Evolutionary conservation across 1,139 yeast species (phyloP).

Genomic region (Taphrina flavorubra): DNA sequence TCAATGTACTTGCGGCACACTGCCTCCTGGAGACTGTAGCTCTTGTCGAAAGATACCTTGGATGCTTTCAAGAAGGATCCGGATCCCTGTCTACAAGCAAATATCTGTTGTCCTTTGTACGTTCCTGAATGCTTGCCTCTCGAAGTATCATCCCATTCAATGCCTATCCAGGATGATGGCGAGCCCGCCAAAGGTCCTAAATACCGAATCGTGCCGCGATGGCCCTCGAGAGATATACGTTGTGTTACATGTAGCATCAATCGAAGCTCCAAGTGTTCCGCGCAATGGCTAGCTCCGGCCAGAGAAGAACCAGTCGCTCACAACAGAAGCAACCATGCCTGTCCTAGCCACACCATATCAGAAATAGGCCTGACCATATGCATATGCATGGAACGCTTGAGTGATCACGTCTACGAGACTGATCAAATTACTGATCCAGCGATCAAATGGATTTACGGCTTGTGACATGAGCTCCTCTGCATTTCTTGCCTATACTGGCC

Average conservation of each 20-base stretch:
- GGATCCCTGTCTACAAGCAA: constrained; percentile 49
- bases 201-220: constrained; percentile 67
- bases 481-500: background rate
- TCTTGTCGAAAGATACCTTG: constrained; percentile 21
- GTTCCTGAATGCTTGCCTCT: constrained; percentile 67
- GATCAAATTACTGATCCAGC: background rate
- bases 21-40: constrained; percentile 5
- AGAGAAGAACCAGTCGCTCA: too few species aligned
- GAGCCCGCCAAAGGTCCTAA: constrained; percentile 58
- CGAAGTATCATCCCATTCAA: constrained; percentile 79
- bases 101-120: constrained; percentile 57
- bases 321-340: too few species aligned
- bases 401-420: background rate
- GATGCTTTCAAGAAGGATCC: constrained; percentile 31
- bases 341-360: background rate
- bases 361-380: too few species aligned
- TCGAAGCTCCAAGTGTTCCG: background rate
- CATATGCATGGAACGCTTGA: too few species aligned
- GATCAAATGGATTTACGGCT: background rate
- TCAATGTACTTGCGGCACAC: constrained; percentile 22
- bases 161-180: constrained; percentile 71
- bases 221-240: constrained; percentile 56
- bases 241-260: constrained; percentile 5
- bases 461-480: background rate
- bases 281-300: too few species aligned